Evolutionary conservation across 805 yeast genomes (phyloP).

Genomic region (Jamesozyma rosinii): DNA sequence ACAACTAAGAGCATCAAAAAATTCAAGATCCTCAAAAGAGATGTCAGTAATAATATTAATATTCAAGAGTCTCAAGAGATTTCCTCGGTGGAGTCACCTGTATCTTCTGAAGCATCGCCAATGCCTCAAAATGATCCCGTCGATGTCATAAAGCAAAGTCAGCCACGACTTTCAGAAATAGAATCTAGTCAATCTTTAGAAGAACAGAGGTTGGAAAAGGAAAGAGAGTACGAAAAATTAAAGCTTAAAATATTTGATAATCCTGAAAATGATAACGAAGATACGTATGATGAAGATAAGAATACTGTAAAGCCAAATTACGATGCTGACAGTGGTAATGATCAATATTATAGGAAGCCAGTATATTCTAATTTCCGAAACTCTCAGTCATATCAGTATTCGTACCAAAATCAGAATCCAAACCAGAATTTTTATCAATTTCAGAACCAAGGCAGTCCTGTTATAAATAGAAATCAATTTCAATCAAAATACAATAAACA

Average conservation of each 20-base stretch:
- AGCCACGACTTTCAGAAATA: background rate
- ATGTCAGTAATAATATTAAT: background rate
- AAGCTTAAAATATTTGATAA: slow-evolving; percentile 33
- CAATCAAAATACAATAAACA: background rate
- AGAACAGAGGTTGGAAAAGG: slow-evolving; percentile 28
- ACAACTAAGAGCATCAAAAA: slow-evolving; percentile 1
- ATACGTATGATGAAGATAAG: background rate
- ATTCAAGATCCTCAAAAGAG: slow-evolving; percentile 6
- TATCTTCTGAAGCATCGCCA: background rate
- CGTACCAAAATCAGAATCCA: background rate
- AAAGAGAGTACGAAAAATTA: slow-evolving; percentile 35
- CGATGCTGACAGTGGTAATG: background rate
- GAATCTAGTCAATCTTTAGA: slow-evolving; percentile 3
- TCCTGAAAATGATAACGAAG: slow-evolving; percentile 20
- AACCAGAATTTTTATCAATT: background rate
- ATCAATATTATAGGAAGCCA: background rate
- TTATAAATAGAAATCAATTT: background rate
- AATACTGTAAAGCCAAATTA: background rate
- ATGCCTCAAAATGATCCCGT: background rate
- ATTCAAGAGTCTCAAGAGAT: background rate
- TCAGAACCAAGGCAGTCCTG: background rate
- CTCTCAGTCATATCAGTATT: background rate
- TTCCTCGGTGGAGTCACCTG: background rate
- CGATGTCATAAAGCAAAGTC: background rate
- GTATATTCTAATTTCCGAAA: background rate